phyloP scores from a whole-genome alignment of 2,329 filamentous ascomycete species.

The Fusarium incarnatum region DNA sequence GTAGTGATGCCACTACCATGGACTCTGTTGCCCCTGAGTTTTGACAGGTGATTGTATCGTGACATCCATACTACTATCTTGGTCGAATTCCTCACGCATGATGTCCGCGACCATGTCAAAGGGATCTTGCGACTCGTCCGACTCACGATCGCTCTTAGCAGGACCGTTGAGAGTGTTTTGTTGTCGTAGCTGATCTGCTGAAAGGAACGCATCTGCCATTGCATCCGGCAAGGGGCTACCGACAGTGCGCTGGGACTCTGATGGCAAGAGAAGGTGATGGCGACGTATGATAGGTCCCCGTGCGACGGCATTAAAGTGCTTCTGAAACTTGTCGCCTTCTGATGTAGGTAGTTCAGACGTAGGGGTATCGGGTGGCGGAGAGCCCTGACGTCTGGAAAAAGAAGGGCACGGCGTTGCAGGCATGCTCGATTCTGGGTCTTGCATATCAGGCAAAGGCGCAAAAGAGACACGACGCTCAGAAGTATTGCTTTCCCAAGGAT shows the following conservation, averaged over 20 bases:
- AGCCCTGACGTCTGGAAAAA: conserved; percentile 47
- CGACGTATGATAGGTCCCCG: conserved; percentile 46
- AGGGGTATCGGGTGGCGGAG: conserved; percentile 58
- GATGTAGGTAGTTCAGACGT: conserved; percentile 52
- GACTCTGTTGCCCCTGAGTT: conserved; percentile 43
- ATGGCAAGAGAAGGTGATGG: conserved; percentile 54
- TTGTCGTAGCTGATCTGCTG: conserved; percentile 40
- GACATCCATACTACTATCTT: not conserved
- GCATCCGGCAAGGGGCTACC: conserved; percentile 41
- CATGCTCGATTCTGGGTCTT: conserved; percentile 32
- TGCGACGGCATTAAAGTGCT: conserved; percentile 62
- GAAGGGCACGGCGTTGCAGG: conserved; percentile 23
- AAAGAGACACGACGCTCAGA: conserved; percentile 53
- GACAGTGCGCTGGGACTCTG: conserved; percentile 54
- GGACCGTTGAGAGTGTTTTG: conserved; percentile 9
- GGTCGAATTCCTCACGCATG: conserved; percentile 37
- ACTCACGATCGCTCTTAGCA: conserved; percentile 19
- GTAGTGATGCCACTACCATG: conserved; percentile 38
- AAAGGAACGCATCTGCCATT: conserved; percentile 45
- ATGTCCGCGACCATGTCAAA: conserved; percentile 53
- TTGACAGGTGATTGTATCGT: conserved; percentile 15
- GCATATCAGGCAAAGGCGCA: conserved; percentile 48
- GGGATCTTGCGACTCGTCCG: conserved; percentile 48
- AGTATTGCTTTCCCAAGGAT: conserved; percentile 48
- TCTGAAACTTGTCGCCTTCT: conserved; percentile 55